Evolutionary conservation across 2,329 filamentous ascomycete genomes (phyloP), one percentile per base, ranked within the genome.

Genomic region (Penicillium sp.): DNA sequence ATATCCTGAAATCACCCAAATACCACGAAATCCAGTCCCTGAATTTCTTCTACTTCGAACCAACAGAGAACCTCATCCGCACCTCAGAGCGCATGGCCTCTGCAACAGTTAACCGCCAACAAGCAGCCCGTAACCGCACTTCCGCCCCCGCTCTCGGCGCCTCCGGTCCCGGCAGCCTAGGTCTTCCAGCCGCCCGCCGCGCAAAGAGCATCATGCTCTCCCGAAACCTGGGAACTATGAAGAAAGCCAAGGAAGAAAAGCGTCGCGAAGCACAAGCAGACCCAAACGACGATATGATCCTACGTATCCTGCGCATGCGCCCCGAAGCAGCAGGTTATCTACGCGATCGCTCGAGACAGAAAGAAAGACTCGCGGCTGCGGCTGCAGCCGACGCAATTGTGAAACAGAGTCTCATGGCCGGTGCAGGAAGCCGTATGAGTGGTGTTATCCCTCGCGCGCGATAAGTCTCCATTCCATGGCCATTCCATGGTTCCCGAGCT

Each of bases 1-100:
- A 97, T 72, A 87, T 97, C 31, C 83, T 99, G 69, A 96, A 96
- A 75, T 96, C 91, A 62, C 90, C 93, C 69, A 99, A 99, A 82
- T 99, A 96, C 80, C 92, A 97, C 78, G 94, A 99, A 73, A 85
- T 99, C 50, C 90, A 94, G 61, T 93, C 91, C 58, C 83, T 99
- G 59, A 96, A 96, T 78, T 99, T 97, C 81, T 99, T 97, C 81
- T 99, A 99, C 79, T 95, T 94, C 69, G 92, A 97, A 67, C 84
- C 88, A 31, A 96, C 92, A 1, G 90, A 95, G 57, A 92, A 89
- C 64, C 83, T 99, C 11, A 91, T 97, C 64, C 88, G 93, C 47
- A 96, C 91, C n/a, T 96, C 91, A 3, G 94, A 99, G 74, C 85
- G 90, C 52, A 99, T 99, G 89, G 93, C 92, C 3, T 88, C 90